phyloP scores from a whole-genome alignment of 2,329 filamentous ascomycete species.

The Graphilbum sp. region DNA sequence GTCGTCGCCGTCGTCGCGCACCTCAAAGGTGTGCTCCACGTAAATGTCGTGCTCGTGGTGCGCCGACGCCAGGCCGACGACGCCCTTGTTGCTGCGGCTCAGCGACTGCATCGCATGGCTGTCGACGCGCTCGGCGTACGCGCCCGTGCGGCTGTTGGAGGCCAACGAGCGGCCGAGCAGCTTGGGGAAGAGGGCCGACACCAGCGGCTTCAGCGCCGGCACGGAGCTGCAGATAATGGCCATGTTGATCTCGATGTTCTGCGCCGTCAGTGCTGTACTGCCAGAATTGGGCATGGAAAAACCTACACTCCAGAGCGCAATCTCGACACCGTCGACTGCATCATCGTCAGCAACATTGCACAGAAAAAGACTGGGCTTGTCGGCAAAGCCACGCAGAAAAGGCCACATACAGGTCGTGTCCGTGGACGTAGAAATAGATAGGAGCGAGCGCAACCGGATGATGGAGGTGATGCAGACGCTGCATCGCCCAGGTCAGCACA shows the following conservation, averaged over 20 bases:
- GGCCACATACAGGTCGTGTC: not conserved
- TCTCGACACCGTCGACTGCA: not conserved
- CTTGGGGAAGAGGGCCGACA: not conserved
- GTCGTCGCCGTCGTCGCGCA: not conserved
- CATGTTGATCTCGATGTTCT: slow-evolving; percentile 3
- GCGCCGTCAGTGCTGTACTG: too few species aligned
- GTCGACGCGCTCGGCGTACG: not conserved
- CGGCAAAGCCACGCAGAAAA: not conserved
- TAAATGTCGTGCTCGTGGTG: not conserved
- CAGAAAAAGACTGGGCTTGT: too few species aligned
- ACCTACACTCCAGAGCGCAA: slow-evolving; percentile 2
- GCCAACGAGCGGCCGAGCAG: not conserved
- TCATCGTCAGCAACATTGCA: not conserved
- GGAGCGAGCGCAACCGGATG: not conserved
- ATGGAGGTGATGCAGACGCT: slow-evolving; percentile 2
- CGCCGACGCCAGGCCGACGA: not conserved
- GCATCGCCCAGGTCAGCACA: too few species aligned
- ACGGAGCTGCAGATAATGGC: slow-evolving; percentile 1
- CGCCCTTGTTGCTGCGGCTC: not conserved
- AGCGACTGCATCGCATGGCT: not conserved
- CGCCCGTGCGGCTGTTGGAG: not conserved
- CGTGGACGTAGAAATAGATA: not conserved
- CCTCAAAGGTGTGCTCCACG: slow-evolving; percentile 1
- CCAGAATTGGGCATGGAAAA: not conserved
- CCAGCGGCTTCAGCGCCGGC: not conserved